Evolutionary conservation across 768 basidiomycete genomes (phyloP).

Genomic region (Auricularia sp.): DNA sequence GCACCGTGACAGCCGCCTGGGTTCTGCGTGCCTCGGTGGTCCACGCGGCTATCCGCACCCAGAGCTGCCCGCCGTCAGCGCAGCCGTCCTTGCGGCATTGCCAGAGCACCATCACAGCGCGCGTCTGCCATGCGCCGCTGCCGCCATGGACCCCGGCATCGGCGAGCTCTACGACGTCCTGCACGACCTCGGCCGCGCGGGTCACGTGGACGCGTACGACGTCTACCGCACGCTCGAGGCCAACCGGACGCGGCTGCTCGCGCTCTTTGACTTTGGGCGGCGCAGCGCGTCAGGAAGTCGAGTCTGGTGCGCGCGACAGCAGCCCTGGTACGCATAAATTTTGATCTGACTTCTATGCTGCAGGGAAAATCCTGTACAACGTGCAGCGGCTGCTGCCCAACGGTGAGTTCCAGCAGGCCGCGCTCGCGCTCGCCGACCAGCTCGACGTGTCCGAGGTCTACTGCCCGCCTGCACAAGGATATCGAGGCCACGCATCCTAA

Average conservation of each 20-base stretch:
- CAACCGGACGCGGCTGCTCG: slow-evolving; percentile 38
- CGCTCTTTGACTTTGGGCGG: slow-evolving; percentile 55
- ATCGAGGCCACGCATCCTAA: slow-evolving; percentile 59
- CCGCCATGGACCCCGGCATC: slow-evolving; percentile 3
- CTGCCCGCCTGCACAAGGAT: slow-evolving; percentile 54
- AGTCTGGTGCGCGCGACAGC: slow-evolving; percentile 37
- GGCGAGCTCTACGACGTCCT: slow-evolving; percentile 1
- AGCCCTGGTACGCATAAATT: background rate
- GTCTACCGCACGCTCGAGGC: slow-evolving; percentile 17
- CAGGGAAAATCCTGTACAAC: slow-evolving; percentile 58
- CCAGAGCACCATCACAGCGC: too few species aligned
- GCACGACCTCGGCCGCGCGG: background rate
- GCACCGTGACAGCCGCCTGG: too few species aligned
- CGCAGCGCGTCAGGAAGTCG: slow-evolving; percentile 57
- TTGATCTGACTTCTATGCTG: background rate
- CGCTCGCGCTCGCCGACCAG: slow-evolving; percentile 67
- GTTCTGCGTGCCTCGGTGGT: too few species aligned
- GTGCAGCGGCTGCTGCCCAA: slow-evolving; percentile 65
- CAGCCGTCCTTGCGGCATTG: too few species aligned
- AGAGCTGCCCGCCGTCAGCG: too few species aligned
- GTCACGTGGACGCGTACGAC: slow-evolving; percentile 8
- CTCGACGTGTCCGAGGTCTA: slow-evolving; percentile 78
- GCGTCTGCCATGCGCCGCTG: background rate
- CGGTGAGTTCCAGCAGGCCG: slow-evolving; percentile 67
- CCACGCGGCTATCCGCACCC: too few species aligned